Base-by-base conservation (phyloP, 345 rosid species). In the Citropsis articulata region DNA sequence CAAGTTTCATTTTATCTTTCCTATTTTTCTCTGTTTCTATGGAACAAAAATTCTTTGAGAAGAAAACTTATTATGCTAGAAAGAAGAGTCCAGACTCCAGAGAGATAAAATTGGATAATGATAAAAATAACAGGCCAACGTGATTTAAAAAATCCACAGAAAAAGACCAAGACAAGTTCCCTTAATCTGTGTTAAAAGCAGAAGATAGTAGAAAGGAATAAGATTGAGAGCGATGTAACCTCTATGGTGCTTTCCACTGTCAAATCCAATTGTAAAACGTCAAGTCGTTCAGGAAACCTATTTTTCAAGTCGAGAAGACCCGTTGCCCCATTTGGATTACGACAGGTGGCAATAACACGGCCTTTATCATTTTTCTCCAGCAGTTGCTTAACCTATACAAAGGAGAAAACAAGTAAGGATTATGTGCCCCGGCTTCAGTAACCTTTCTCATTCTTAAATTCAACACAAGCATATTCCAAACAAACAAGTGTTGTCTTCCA, bases 291-390 rank as follows among this genome's bases (percentile, higher is more conserved):
- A 65, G 89, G 62, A 81, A 89, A 93, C 85, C 78, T 83, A 66
- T 84, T 88, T 81, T 92, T 91, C 79, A 95, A 83, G 68, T 88
- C 88, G 67, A 80, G 69, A 76, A 95, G 94, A 69, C 82, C 90
- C 6, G 82, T 81, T 73, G 98, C 89, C 70, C 75, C 85, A 33
- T 80, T 78, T 35, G 97, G 95, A 77, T 89, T 87, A 63, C 98
- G 88, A 42, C 98, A 92, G 67, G 98, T 92, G 65, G 98, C 98
- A 77, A 95, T 76, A 72, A 91, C 98, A 75, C 81, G 85, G 45
- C 98, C 96, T 82, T 87, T 87, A 66, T 84, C 88, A 73, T 76
- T 85, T 72, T 83, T 89, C 85, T 87, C 93, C 75, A 95, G 84
- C 76, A 93, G 89, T 74, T 90, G 96, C 75, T 81, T 84, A 69